Conservation (phyloP, 2,329 filamentous ascomycete species). For the Fusarium chuoi region DNA sequence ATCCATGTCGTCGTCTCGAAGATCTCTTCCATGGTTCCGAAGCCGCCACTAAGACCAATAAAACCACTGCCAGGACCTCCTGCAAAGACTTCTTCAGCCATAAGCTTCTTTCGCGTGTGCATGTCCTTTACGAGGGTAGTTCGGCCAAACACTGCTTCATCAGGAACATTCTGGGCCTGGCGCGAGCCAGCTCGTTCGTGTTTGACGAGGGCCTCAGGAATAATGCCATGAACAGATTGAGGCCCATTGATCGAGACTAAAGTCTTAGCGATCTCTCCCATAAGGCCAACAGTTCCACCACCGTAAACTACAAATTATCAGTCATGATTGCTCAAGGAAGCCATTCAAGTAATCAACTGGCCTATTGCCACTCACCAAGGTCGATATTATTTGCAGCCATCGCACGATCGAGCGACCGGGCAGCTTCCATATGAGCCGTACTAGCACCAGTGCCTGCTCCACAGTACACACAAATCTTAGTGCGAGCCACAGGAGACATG, state of each 20-base stretch:
- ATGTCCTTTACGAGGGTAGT: conserved; percentile 94
- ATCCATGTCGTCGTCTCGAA: conserved; percentile 95
- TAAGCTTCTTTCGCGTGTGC: conserved; percentile 94
- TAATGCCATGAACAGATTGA: conserved; percentile 88
- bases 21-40: conserved; percentile 95
- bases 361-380: conserved; percentile 55
- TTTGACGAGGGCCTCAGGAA: conserved; percentile 84
- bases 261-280: conserved; percentile 92
- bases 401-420: conserved; percentile 75
- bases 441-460: conserved; percentile 80
- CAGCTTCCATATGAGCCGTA: conserved; percentile 80
- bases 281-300: conserved; percentile 91
- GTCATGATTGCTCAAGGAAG: not conserved
- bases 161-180: conserved; percentile 66
- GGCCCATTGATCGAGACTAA: conserved; percentile 86
- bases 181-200: conserved; percentile 74
- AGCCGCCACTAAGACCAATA: conserved; percentile 87
- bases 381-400: conserved; percentile 82
- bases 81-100: conserved; percentile 88
- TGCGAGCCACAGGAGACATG: conserved; percentile 46
- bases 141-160: conserved; percentile 75
- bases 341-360: fast-evolving
- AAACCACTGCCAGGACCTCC: conserved; percentile 91
- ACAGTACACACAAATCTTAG: conserved; percentile 94
- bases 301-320: conserved; percentile 75